These are phyloP conservation scores for Trichoderma oligosporum DNA, from an alignment of 2,329 filamentous ascomycete species.

Conservation along the genomic window DNA sequence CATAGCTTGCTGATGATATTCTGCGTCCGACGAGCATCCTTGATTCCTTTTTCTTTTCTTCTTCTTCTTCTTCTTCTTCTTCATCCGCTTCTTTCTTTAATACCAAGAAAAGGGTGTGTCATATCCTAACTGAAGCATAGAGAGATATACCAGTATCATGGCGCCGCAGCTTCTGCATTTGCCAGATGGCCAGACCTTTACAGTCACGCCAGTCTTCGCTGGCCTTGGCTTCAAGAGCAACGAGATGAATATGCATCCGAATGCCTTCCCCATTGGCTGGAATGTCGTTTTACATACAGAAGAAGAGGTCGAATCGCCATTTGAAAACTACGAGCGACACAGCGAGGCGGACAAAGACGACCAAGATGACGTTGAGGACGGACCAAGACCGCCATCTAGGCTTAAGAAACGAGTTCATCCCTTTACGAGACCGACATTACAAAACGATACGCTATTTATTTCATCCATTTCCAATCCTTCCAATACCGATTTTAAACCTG, in stretches of 20 bases:
- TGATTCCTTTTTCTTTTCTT: not conserved
- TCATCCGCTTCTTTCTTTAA: too few species aligned
- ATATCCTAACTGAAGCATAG: not conserved
- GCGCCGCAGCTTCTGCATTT: constrained; percentile 57
- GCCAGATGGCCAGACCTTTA: constrained; percentile 82
- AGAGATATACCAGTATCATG: constrained; percentile 28
- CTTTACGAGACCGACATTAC: constrained; percentile 70
- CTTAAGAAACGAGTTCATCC: constrained; percentile 28
- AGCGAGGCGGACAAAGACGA: constrained; percentile 25
- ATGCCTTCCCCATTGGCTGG: constrained; percentile 81
- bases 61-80: not conserved
- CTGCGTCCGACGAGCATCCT: not conserved
- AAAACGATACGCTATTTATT: constrained; percentile 81
- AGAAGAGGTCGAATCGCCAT: constrained; percentile 28
- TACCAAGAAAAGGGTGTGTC: too few species aligned
- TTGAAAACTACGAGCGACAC: constrained; percentile 21
- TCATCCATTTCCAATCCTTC: constrained; percentile 86
- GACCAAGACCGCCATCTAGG: not conserved
- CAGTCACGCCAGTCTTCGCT: constrained; percentile 82
- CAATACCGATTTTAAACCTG: constrained; percentile 72
- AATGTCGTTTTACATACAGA: constrained; percentile 80
- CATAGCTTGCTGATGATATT: not conserved
- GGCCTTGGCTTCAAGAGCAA: constrained; percentile 85
- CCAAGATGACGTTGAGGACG: constrained; percentile 30
- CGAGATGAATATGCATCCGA: constrained; percentile 64